Base-by-base conservation (phyloP, 306 rosid genomes). In the Arachis stenosperma region DNA sequence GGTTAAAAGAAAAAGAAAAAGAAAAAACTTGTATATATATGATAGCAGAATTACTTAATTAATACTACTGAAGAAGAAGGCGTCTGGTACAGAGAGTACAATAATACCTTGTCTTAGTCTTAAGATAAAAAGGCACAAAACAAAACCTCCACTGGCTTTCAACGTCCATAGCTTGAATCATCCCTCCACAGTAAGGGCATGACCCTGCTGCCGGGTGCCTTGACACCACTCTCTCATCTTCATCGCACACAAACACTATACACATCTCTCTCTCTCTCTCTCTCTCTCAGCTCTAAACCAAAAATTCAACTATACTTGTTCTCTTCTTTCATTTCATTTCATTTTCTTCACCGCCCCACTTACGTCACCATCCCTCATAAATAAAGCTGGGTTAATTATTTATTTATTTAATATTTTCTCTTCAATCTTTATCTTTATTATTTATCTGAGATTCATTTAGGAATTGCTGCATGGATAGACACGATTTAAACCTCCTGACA, bases 181-280 rank as follows among this genome's bases (percentile, higher is more conserved):
- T 71, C 15, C 97, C 97, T 74, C 96, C 92, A 33, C 98, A 91
- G 81, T 64, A 83, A 7, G 98, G 92, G 52, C 98, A 91, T 0
- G 83, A 68, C 64, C 97, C 98, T 0, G 91, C 82, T 42, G 96
- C 98, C 46, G 84, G 33, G 46, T 94, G 91, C 82, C 96, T 86
- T 2, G 89, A 78, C 33, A 91, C 42, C 27, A 85, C 96, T 77
- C 69, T 79, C 75, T 93, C 91, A 5, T 89, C 85, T 61, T 91
- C 67, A 37, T 90, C 96, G 43, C 98, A 91, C 11, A 89, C 91
- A 64, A 91, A 94, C 66, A 94, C 95, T n/a, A 91, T 43, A 84
- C 97, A 94, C 98, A 89, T 90, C 86, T 56, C 46, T 42, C 46
- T 42, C 46, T 8, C 46, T 42, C 46, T 42, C 46, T 15, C 53